phyloP scores from a whole-genome alignment of 176 grass and related monocot species.

The Melocanna baccifera region DNA sequence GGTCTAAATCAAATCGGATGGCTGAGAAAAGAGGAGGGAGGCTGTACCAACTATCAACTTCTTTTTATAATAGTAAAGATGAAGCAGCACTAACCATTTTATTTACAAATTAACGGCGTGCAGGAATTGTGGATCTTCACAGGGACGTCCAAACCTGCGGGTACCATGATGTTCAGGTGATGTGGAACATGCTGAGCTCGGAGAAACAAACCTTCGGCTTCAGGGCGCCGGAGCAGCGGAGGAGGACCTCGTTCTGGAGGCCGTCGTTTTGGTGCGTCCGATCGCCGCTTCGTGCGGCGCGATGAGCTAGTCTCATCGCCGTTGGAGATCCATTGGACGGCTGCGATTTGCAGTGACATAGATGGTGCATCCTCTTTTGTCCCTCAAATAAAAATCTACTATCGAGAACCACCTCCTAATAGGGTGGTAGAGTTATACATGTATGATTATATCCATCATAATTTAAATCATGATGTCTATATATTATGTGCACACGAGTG shows the following conservation, averaged over 20 bases:
- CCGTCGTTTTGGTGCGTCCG: constrained; percentile 30
- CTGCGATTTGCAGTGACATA: background rate
- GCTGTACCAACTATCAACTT: no score
- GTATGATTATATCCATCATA: no score
- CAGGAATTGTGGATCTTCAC: constrained; percentile 58
- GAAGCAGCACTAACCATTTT: background rate
- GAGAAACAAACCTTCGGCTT: constrained; percentile 32
- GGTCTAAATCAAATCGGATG: no score
- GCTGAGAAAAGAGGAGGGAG: no score
- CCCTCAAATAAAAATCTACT: background rate
- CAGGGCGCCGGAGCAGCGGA: constrained; percentile 36
- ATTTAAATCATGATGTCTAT: no score
- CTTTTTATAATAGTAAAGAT: no score
- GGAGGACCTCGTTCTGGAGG: constrained; percentile 40
- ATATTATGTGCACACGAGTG: no score
- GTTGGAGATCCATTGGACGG: background rate
- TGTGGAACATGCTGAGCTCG: constrained; percentile 77
- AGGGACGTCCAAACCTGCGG: constrained; percentile 81
- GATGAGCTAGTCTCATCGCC: background rate
- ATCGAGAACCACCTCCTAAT: no score
- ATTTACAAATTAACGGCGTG: background rate
- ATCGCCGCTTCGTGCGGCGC: background rate
- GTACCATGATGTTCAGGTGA: constrained; percentile 83
- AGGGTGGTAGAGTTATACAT: no score
- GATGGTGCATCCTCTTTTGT: background rate